Base-by-base conservation (phyloP, 2,329 filamentous ascomycete species). In the Ambrosiella cleistominuta region DNA sequence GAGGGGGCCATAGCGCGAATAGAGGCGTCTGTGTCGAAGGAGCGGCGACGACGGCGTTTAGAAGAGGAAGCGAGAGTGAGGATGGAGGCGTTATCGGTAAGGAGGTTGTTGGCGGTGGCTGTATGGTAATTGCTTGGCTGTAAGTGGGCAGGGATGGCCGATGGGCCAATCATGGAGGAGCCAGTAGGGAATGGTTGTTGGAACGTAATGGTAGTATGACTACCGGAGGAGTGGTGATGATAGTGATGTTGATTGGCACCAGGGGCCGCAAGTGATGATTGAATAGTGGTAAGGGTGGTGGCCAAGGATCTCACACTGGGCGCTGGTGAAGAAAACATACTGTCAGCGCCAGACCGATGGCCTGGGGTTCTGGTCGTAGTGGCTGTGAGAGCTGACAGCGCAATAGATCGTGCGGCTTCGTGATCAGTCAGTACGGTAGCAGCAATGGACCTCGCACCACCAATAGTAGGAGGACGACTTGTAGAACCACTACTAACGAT, bases 71-170 rank as follows among this genome's bases (percentile, higher is more conserved):
- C 88, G 12, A 94, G 75, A 0, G 88, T 94, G 61, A 94, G 71
- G 63, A 94, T 90, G 35, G 86, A 91, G 19, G 88, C 88, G 66
- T 94, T 88, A 68, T 94, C 88, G 1, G 85, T 88, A 39, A 91
- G 73, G 5, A 91, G 76, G 64, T 87, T 88, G 69, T 90, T 89
- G 56, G 87, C 86, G 0, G 85, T 91, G 1, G 86, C 86, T n/a
- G 78, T 80, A 55, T 76, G 79, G 68, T 91, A 91, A 0, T 85
- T 90, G 4, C 81, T 79, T 1, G 85, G 85, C 64, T 82, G 77
- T 36, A 87, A 73, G 68, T 89, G 84, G 0, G 82, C 80, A 11
- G 27, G 15, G 80, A 80, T 1, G 75, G 78, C 38, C 87, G 74
- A 69, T 89, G 84, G 2, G 83, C 44, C 44, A 81, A 86, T 0